Conservation (phyloP, 495 filamentous ascomycete species). For the Bathelium albidoporum region DNA sequence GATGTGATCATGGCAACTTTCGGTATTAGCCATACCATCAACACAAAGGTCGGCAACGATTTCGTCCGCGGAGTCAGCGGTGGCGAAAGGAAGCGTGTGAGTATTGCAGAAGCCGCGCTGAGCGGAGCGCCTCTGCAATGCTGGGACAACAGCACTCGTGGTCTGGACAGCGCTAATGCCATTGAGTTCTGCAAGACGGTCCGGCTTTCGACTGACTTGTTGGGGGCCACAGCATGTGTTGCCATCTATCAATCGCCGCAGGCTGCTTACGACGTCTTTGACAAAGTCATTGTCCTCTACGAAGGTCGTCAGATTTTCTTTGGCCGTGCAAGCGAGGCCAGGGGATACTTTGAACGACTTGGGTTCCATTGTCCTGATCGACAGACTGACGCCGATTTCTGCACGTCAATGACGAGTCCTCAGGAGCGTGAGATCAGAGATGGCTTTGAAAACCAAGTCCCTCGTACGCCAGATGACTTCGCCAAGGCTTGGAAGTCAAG, state of each 20-base stretch:
- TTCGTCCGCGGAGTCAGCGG: constrained; percentile 33
- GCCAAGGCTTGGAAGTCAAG: constrained; percentile 12
- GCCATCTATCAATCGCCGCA: constrained; percentile 35
- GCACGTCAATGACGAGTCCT: constrained; percentile 20
- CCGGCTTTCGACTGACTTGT: constrained; percentile 29
- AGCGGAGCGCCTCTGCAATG: constrained; percentile 30
- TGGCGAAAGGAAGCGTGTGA: constrained; percentile 36
- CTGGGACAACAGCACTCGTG: constrained; percentile 37
- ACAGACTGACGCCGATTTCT: constrained; percentile 22
- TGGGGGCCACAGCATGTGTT: constrained; percentile 29
- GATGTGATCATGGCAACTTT: constrained; percentile 31
- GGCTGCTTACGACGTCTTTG: constrained; percentile 31
- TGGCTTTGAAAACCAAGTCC: constrained; percentile 21
- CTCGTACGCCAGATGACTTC: constrained; percentile 18
- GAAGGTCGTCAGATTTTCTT: constrained; percentile 36
- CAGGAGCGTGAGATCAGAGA: constrained; percentile 16
- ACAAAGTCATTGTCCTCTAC: constrained; percentile 34
- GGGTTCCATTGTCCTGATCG: constrained; percentile 28
- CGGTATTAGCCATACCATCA: constrained; percentile 31
- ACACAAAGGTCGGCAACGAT: constrained; percentile 36
- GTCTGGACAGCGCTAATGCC: constrained; percentile 35
- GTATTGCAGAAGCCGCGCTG: constrained; percentile 33
- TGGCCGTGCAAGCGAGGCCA: constrained; percentile 47
- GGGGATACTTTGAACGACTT: constrained; percentile 47
- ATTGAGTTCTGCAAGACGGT: constrained; percentile 36